Evolutionary conservation across 73 alveolate genomes (phyloP), one percentile per base, ranked within the genome.

Genomic region (Paramecium primaurelia): DNA sequence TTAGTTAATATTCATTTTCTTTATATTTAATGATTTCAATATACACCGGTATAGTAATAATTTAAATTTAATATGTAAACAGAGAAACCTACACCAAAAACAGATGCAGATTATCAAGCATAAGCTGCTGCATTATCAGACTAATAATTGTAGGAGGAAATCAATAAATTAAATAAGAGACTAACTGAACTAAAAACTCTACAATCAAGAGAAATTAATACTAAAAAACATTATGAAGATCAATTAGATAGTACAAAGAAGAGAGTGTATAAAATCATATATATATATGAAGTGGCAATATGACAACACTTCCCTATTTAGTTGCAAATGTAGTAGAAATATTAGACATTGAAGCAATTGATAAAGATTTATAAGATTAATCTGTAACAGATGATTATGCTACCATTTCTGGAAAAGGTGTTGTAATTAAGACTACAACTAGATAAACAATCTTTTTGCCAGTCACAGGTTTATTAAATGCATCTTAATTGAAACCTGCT

Each of bases 361-460:
- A 96, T 8, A 97, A 96, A 45, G 98, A 94, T 73, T 95, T 83
- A 89, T 71, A 95, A 40, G 98, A 95, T 36, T 86, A 91, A 18
- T 88, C 92, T 6, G 90, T 93, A 4, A 88, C 92, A 20, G 97
- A 93, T 47, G 93, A 30, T 58, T 77, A 86, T 49, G 92, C 95
- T 20, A 59, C 94, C 11, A 64, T 88, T 26, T 36, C 92, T 22
- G 88, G 94, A 18, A 93, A 93, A 42, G 95, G 95, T 34, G 96
- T 93, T 12, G 96, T 84, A 9, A 96, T 97, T 87, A 98, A 97
- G 93, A 97, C 99, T 69, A 95, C 99, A 86, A 95, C 99, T 36
- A 93, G 99, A 92, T 97, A 96, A 92, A 98, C 99, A 42, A 96
- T 98, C 77, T 99, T 97, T 92, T 98, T 99, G 51, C 99, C 99